Evolutionary conservation across 2,329 filamentous ascomycete genomes (phyloP).

Genomic region (Corinectria fuckeliana): DNA sequence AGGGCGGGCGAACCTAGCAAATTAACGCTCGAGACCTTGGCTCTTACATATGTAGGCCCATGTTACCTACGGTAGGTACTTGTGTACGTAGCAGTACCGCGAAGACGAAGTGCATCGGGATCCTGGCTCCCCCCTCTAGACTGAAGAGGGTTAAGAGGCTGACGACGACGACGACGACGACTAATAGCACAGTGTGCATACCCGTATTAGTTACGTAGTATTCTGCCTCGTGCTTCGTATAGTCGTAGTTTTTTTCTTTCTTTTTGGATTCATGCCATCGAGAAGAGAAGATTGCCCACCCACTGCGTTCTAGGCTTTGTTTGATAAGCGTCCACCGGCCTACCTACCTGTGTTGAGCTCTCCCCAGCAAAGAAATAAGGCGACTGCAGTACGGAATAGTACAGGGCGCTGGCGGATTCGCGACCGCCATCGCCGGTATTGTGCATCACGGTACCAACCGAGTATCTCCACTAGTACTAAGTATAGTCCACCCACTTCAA

Average conservation of each 20-base stretch:
- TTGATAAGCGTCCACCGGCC: neutral
- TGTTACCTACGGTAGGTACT: too few species aligned
- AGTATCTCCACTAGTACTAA: neutral
- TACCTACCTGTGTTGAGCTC: neutral
- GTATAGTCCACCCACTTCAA: too few species aligned
- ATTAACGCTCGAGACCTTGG: neutral
- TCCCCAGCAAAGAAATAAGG: neutral
- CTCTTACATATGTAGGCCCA: too few species aligned
- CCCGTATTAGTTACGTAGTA: neutral
- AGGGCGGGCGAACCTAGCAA: constrained; percentile 3
- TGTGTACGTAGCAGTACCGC: too few species aligned
- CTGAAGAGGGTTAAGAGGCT: constrained; percentile 16
- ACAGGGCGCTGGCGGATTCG: neutral
- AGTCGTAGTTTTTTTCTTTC: neutral
- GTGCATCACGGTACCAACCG: neutral
- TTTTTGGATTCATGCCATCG: neutral
- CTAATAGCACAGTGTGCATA: too few species aligned
- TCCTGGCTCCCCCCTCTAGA: constrained; percentile 1
- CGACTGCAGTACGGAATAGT: neutral
- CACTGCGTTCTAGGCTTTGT: neutral
- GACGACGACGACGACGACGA: constrained; percentile 27
- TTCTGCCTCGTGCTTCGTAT: neutral
- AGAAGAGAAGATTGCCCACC: neutral
- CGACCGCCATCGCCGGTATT: neutral
- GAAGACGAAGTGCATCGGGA: constrained; percentile 4